Evolutionary conservation across 225 moss, liverwort and hornwort genomes (phyloP).

Genomic region (Straminergon stramineum): DNA sequence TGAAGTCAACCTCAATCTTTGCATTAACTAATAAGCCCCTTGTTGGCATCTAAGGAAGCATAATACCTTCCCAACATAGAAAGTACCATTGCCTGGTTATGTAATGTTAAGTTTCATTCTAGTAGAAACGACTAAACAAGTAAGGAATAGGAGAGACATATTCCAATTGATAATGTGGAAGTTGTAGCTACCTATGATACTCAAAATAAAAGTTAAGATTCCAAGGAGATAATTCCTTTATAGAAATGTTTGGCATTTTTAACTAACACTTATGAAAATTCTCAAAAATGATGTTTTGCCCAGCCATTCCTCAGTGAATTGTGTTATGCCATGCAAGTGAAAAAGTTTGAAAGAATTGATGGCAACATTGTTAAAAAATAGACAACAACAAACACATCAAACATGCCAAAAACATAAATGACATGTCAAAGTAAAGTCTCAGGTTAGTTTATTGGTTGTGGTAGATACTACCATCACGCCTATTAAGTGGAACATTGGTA

Average conservation of each 20-base stretch:
- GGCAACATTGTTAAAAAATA: not conserved
- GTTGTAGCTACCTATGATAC: accelerated
- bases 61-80: too few species aligned
- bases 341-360: not conserved
- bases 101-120: not conserved
- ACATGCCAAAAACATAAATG: not conserved
- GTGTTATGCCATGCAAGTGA: not conserved
- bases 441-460: not conserved
- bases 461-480: not conserved
- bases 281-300: too few species aligned
- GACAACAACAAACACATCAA: accelerated
- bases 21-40: too few species aligned
- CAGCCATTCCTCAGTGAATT: not conserved
- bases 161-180: not conserved
- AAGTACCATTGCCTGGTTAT: not conserved
- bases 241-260: not conserved
- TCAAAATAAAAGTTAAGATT: not conserved
- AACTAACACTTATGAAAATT: not conserved
- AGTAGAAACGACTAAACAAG: accelerated
- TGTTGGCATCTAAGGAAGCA: not conserved
- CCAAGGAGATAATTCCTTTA: not conserved
- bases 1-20: not conserved
- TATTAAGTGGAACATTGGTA: not conserved
- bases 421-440: not conserved
- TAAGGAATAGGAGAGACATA: not conserved